Percentiles rank a stretch among this genome's conserved stretches.
These are phyloP conservation scores for Fusarium zealandicum DNA, from an alignment of 2,329 filamentous ascomycete genomes.

Conservation along the genomic window DNA sequence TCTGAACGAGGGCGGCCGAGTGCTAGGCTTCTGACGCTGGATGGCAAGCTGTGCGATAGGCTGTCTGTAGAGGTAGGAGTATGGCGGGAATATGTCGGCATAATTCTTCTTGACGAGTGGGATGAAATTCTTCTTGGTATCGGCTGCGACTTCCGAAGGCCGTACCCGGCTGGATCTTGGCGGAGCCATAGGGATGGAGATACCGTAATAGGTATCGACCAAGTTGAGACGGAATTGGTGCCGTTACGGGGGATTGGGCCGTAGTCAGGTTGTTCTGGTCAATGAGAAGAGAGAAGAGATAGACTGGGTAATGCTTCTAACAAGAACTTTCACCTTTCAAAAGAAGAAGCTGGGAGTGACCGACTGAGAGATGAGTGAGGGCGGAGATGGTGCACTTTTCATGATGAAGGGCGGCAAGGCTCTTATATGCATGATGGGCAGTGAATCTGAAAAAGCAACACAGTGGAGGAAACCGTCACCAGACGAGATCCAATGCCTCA, in stretches of 20 bases:
- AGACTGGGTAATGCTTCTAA: not conserved
- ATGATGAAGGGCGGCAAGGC: slow-evolving; percentile 28
- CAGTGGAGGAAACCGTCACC: slow-evolving; percentile 33
- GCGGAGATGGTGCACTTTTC: slow-evolving; percentile 15
- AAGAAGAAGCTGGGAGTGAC: slow-evolving; percentile 14
- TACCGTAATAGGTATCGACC: not conserved
- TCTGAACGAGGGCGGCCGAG: slow-evolving; percentile 55
- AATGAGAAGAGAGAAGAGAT: slow-evolving; percentile 12
- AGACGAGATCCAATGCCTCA: slow-evolving; percentile 28
- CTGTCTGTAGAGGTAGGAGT: slow-evolving; percentile 65
- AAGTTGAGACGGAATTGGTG: slow-evolving; percentile 6
- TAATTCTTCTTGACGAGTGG: slow-evolving; percentile 67
- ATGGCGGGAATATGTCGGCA: slow-evolving; percentile 60
- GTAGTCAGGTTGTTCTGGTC: slow-evolving; percentile 5
- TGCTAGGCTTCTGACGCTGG: slow-evolving; percentile 45
- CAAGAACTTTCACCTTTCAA: slow-evolving; percentile 1
- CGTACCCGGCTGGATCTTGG: slow-evolving; percentile 45
- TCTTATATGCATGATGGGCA: slow-evolving; percentile 39
- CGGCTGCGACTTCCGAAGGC: slow-evolving; percentile 70
- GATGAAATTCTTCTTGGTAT: slow-evolving; percentile 75
- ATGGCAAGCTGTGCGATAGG: slow-evolving; percentile 56
- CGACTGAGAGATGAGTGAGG: slow-evolving; percentile 17
- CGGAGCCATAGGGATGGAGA: slow-evolving; percentile 42
- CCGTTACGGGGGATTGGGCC: not conserved
- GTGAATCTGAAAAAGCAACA: slow-evolving; percentile 41